Percentiles rank a stretch among this genome's conserved stretches.
Conservation (phyloP, 768 basidiomycete species). For the Leccinum incarnatum region DNA sequence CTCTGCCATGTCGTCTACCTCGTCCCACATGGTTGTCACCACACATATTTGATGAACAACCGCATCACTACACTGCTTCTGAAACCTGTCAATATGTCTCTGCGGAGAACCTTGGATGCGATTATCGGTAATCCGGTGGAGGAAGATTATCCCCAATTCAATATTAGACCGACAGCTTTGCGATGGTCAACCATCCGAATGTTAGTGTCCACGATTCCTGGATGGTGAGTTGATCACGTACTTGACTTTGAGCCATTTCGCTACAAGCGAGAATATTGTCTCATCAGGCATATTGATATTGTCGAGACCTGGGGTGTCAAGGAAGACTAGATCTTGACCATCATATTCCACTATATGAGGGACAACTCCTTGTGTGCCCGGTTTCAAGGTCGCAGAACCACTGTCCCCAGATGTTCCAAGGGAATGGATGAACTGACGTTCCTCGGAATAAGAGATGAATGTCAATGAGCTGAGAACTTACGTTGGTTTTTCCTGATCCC, state of each 20-base stretch:
- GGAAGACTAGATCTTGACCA: neutral
- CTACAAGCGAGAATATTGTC: neutral
- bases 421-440: constrained; percentile 6
- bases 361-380: neutral
- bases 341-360: neutral
- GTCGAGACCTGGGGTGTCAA: constrained; percentile 9
- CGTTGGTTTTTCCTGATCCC: constrained; percentile 10
- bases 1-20: neutral
- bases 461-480: neutral
- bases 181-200: neutral
- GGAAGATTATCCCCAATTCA: constrained; percentile 3
- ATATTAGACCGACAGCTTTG: neutral
- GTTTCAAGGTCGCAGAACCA: neutral
- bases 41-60: constrained; percentile 4
- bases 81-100: constrained; percentile 1
- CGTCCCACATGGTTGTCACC: constrained; percentile 12
- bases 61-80: neutral
- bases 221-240: neutral
- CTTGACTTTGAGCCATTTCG: neutral
- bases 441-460: neutral
- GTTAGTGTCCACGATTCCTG: neutral
- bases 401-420: neutral
- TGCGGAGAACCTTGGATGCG: neutral
- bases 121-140: constrained; percentile 11
- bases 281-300: neutral